Evolutionary conservation across 108 stramenopile species (phyloP).

Genomic region (Nannochloropsis oceanica): DNA sequence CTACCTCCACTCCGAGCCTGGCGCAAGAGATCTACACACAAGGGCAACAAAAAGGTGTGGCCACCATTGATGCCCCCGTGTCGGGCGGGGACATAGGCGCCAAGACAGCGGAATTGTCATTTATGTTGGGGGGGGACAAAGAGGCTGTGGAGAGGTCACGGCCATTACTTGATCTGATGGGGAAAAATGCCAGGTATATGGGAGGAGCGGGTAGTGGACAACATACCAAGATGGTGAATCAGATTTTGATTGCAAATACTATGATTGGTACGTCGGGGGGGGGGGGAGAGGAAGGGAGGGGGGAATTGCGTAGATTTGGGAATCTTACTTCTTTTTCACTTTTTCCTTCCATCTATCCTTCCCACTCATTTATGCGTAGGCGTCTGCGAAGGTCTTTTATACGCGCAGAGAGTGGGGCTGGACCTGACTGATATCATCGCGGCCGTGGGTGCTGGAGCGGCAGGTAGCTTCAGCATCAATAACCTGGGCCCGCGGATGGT

Average conservation of each 20-base stretch:
- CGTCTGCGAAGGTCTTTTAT: neutral
- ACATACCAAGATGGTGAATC: constrained; percentile 8
- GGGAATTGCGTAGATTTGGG: neutral
- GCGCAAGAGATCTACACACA: neutral
- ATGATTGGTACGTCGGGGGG: neutral
- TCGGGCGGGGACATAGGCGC: constrained; percentile 11
- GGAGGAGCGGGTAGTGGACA: neutral
- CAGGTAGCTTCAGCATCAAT: neutral
- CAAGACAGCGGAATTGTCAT: neutral
- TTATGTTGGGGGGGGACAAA: constrained; percentile 7
- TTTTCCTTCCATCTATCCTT: neutral
- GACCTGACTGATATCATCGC: neutral
- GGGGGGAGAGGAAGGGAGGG: neutral
- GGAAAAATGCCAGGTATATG: neutral
- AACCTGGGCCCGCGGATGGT: neutral
- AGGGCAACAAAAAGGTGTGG: neutral
- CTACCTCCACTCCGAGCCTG: neutral
- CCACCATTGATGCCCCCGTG: constrained; percentile 1
- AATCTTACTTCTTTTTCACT: neutral
- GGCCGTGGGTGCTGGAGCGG: neutral
- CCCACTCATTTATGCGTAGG: neutral
- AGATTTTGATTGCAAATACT: neutral
- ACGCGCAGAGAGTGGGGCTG: neutral
- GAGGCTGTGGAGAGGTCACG: neutral
- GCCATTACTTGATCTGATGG: neutral